Base-by-base conservation (phyloP, 2,329 filamentous ascomycete species). In the Aspergillus pseudotamarii region DNA sequence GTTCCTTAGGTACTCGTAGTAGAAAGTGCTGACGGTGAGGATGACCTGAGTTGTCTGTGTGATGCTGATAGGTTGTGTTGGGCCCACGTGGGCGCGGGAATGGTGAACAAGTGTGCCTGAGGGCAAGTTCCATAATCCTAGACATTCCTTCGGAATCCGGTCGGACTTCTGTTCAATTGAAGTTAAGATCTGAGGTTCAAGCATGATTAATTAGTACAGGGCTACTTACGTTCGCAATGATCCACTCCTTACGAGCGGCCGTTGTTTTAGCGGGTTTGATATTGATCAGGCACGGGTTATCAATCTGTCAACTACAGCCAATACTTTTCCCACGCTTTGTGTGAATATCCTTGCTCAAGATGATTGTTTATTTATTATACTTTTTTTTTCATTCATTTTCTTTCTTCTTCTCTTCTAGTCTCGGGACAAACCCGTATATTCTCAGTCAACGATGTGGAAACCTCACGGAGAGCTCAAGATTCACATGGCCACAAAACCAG, bases 41-140 rank as follows among this genome's bases (percentile, higher is more conserved):
- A n/a, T n/a, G 16, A n/a, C 38, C 2, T 50, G 34, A 30, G 23
- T 36, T 57, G 54, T 26, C 38, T 43, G 23, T 12, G 56, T 8
- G n/a, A 16, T 6, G 11, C 55, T 58, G 41, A 46, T 58, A 32
- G 41, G 41, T 10, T 34, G 23, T 11, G 38, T 19, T 41, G 16
- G 28, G 8, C 21, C 56, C 56, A 58, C 56, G 56, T 58, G 56
- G 56, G n/a, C 28, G 14, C 38, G n/a, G 38, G 16, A 45, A 23
- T 32, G 34, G 55, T 30, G 41, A 16, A 16, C 19, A 32, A 14
- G n/a, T 48, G 19, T 58, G 56, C 56, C 41, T 50, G 45, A 48
- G 3, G 11, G 10, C 10, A 26, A 19, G 30, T 21, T 46, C 51
- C 30, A 54, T 54, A 12, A 36, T 54, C 30, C 28, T 26, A 36